Conservation (phyloP, 345 rosid genomes). For the Dimocarpus longan region DNA sequence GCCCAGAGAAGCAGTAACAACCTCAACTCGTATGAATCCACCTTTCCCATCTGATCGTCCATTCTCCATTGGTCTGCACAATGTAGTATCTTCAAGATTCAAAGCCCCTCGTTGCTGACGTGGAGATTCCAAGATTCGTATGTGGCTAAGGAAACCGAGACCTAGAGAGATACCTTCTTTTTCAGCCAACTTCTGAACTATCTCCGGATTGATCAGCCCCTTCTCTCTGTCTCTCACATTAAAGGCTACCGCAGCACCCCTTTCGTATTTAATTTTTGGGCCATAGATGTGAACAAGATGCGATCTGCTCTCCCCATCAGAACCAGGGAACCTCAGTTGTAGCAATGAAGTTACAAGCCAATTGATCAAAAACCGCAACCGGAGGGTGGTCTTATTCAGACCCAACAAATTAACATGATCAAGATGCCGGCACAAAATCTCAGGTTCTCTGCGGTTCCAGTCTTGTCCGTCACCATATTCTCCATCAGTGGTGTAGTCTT, state of each 20-base stretch:
- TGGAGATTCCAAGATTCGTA: conserved; percentile 63
- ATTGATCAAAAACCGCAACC: conserved; percentile 83
- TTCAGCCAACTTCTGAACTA: conserved; percentile 91
- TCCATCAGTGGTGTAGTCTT: conserved; percentile 70
- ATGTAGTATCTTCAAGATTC: conserved; percentile 56
- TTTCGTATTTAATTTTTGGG: conserved; percentile 93
- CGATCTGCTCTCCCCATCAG: conserved; percentile 57
- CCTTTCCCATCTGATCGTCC: conserved; percentile 57
- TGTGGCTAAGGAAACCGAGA: conserved; percentile 88
- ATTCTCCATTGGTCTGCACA: conserved; percentile 74
- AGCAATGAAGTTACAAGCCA: conserved; percentile 98
- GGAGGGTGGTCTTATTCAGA: conserved; percentile 84
- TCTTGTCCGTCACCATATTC: conserved; percentile 74
- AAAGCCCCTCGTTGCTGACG: conserved; percentile 47
- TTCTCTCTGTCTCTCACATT: conserved; percentile 70
- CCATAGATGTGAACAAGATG: conserved; percentile 92
- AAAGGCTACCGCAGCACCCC: conserved; percentile 97
- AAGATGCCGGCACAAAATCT: conserved; percentile 75
- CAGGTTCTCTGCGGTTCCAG: conserved; percentile 88
- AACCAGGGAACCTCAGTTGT: conserved; percentile 68
- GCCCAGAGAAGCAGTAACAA: conserved; percentile 93
- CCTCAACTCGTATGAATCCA: conserved; percentile 79
- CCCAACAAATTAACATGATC: conserved; percentile 95
- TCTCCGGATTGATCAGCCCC: conserved; percentile 87
- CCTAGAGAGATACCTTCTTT: conserved; percentile 89